phyloP scores from a whole-genome alignment of 805 yeast species.

The Spathaspora hagerdaliae region DNA sequence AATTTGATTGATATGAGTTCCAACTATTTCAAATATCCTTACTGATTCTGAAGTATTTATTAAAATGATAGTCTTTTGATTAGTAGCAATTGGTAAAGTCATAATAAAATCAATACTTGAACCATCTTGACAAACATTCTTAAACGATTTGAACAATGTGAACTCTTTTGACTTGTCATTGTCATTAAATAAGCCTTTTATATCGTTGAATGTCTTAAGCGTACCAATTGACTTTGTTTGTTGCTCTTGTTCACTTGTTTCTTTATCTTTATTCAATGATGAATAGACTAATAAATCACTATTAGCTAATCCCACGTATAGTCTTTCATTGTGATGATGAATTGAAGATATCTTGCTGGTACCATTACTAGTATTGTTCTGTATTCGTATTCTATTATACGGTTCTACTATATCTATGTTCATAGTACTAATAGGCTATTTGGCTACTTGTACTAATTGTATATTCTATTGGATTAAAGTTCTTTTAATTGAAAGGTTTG shows the following conservation, averaged over 20 bases:
- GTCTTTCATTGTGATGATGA: conserved; percentile 12
- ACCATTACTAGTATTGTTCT: conserved; percentile 5
- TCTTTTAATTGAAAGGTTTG: too few species aligned
- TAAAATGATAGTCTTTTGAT: conserved; percentile 12
- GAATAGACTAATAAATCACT: conserved; percentile 30
- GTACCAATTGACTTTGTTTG: conserved; percentile 4
- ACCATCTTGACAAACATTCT: conserved; percentile 13
- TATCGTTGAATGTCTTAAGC: conserved; percentile 6
- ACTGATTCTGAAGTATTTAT: conserved; percentile 21
- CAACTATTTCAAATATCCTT: conserved; percentile 26
- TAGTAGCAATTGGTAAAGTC: conserved; percentile 5
- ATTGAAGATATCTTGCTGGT: conserved; percentile 21
- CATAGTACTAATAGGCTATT: conserved; percentile 14
- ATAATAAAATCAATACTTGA: conserved; percentile 8
- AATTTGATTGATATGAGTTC: conserved; percentile 29
- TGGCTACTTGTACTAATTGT: too few species aligned
- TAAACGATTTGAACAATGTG: conserved; percentile 14
- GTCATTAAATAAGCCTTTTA: conserved; percentile 10
- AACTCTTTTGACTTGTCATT: conserved; percentile 15
- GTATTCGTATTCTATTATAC: conserved; percentile 27
- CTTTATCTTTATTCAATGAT: conserved; percentile 8
- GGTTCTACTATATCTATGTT: conserved; percentile 38
- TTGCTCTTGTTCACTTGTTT: conserved; percentile 6
- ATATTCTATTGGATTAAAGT: too few species aligned
- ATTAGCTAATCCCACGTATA: conserved; percentile 31